phyloP scores from a whole-genome alignment of 2,329 filamentous ascomycete species.

The Diaporthe citri region DNA sequence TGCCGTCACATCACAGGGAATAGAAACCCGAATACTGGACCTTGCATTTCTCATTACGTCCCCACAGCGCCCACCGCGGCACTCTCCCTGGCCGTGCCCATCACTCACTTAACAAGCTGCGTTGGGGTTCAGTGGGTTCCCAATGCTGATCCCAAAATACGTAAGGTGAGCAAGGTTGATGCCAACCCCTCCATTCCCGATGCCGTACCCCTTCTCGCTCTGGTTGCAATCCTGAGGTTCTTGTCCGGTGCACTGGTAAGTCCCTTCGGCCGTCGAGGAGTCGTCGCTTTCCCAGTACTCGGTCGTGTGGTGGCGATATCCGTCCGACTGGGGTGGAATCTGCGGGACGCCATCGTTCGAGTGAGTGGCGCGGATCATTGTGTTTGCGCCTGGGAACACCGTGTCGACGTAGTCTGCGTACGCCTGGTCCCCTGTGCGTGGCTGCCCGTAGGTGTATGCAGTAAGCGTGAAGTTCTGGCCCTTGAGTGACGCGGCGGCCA shows the following conservation, averaged over 20 bases:
- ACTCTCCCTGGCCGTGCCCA: background rate
- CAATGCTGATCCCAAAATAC: slow-evolving; percentile 34
- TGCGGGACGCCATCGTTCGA: slow-evolving; percentile 62
- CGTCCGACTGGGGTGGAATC: slow-evolving; percentile 57
- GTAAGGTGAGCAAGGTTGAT: slow-evolving; percentile 33
- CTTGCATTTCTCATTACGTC: background rate
- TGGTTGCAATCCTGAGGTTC: slow-evolving; percentile 31
- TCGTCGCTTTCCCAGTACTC: slow-evolving; percentile 56
- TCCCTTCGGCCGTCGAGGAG: background rate
- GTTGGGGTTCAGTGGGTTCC: slow-evolving; percentile 13
- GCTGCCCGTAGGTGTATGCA: slow-evolving; percentile 62
- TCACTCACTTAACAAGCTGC: slow-evolving; percentile 22
- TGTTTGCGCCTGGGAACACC: slow-evolving; percentile 40
- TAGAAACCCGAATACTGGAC: background rate
- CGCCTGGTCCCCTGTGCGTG: slow-evolving; percentile 56
- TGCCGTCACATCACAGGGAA: slow-evolving; percentile 5
- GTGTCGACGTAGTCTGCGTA: slow-evolving; percentile 54
- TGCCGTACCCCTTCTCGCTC: slow-evolving; percentile 8
- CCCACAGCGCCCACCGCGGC: background rate
- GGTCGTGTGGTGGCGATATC: slow-evolving; percentile 61
- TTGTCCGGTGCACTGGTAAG: slow-evolving; percentile 24
- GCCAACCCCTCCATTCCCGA: background rate
- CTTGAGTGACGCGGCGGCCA: slow-evolving; percentile 56
- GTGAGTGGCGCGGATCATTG: slow-evolving; percentile 60
- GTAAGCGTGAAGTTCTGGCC: slow-evolving; percentile 49